Percentiles rank a stretch among this genome's conserved stretches.
phyloP scores from a whole-genome alignment of 2,329 filamentous ascomycete genomes.

The Stagonosporopsis cucurbitacearum region DNA sequence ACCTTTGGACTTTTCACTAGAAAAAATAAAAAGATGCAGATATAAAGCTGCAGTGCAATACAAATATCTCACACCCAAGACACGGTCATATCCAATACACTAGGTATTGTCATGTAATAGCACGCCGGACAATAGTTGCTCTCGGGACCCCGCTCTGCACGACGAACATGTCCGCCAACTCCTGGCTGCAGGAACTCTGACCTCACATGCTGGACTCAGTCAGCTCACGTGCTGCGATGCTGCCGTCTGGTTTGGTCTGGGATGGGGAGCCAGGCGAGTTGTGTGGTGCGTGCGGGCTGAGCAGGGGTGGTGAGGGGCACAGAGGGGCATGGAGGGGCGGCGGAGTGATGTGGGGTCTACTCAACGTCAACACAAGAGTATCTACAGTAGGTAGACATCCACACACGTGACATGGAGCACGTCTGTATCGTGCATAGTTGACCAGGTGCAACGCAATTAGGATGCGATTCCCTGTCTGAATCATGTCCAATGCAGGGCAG shows the following conservation, averaged over 20 bases:
- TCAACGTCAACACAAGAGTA: not conserved
- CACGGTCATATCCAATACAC: not conserved
- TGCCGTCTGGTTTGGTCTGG: not conserved
- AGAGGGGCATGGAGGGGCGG: constrained; percentile 2
- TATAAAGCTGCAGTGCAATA: no score
- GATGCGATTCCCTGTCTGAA: no score
- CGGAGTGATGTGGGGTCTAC: constrained; percentile 1
- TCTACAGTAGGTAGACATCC: no score
- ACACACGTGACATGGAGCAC: no score
- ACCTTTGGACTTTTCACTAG: no score
- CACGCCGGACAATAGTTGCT: not conserved
- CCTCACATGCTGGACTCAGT: not conserved
- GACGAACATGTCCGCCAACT: not conserved
- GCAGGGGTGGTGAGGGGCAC: constrained; percentile 14
- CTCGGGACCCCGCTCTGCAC: constrained; percentile 9
- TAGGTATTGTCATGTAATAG: constrained; percentile 2
- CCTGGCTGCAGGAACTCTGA: not conserved
- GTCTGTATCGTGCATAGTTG: no score
- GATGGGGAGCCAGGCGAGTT: no score
- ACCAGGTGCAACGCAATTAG: no score
- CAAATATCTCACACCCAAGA: no score
- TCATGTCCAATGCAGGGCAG: no score
- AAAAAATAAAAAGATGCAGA: no score
- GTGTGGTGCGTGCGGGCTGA: not conserved
- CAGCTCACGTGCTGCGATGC: not conserved